phyloP scores from a whole-genome alignment of 306 rosid species.

The Elaeagnus macrophylla region DNA sequence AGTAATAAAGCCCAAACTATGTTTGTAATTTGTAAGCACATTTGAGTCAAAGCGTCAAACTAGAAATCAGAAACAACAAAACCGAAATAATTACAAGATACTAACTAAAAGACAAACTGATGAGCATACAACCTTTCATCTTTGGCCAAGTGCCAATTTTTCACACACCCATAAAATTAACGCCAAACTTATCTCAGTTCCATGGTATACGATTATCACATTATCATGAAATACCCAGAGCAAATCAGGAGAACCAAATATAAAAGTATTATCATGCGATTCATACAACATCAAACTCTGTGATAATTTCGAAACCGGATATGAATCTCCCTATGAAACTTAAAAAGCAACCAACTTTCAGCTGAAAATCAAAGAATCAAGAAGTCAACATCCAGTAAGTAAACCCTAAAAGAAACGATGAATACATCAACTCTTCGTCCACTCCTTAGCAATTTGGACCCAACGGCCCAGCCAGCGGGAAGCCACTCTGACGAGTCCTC shows the following conservation, averaged over 20 bases:
- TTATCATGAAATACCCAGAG: no score
- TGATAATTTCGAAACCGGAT: neutral
- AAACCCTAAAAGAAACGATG: constrained; percentile 10
- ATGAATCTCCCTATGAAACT: neutral
- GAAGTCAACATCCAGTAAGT: neutral
- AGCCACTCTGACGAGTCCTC: constrained; percentile 35
- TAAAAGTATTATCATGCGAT: neutral
- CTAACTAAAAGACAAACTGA: neutral
- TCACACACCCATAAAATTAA: neutral
- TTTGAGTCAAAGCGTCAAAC: no score
- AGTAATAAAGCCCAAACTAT: no score
- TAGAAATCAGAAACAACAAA: neutral
- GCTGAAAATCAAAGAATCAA: neutral
- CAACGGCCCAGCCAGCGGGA: constrained; percentile 42
- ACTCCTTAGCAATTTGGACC: constrained; percentile 25
- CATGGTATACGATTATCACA: no score
- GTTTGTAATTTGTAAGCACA: no score
- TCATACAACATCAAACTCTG: neutral
- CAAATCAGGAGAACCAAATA: neutral
- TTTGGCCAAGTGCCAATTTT: neutral
- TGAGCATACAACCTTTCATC: constrained; percentile 9
- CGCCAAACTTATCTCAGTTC: neutral
- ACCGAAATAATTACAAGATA: neutral
- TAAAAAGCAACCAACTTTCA: neutral
- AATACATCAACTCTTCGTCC: constrained; percentile 40